A percentile compares a stretch with the other conserved stretches of the same genome.
phyloP scores from a whole-genome alignment of 352 stramenopile genomes.

The Aphanomyces euteiches region DNA sequence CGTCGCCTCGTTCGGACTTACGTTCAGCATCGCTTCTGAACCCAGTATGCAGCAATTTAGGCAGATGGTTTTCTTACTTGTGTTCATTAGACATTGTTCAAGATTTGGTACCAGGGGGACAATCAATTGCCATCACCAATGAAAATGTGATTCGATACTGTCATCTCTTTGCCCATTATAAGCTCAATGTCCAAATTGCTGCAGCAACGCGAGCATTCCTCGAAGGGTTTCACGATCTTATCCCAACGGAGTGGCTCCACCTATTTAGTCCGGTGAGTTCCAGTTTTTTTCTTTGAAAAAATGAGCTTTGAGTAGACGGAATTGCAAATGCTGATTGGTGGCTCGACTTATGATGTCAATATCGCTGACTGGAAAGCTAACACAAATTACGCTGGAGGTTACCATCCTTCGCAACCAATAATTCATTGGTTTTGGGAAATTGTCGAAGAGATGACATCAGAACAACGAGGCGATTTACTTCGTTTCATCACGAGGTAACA shows the following conservation, averaged over 20 bases:
- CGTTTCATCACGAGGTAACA: constrained; percentile 95
- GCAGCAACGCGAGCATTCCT: constrained; percentile 60
- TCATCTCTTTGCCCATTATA: constrained; percentile 94
- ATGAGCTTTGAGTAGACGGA: constrained; percentile 56
- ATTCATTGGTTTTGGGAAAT: constrained; percentile 83
- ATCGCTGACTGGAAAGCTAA: constrained; percentile 92
- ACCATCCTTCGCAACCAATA: constrained; percentile 76
- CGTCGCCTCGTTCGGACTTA: constrained; percentile 89
- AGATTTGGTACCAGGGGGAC: constrained; percentile 83
- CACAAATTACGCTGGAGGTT: constrained; percentile 92
- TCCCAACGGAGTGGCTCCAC: constrained; percentile 69
- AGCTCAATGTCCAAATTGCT: constrained; percentile 88
- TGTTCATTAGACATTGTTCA: constrained; percentile 24
- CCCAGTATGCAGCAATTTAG: constrained; percentile 3
- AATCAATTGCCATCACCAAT: constrained; percentile 87
- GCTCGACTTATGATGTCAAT: constrained; percentile 91
- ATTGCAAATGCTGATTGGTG: constrained; percentile 91
- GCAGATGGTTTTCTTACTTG: not conserved
- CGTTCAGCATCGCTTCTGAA: constrained; percentile 83
- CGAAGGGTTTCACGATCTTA: constrained; percentile 67
- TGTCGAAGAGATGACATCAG: constrained; percentile 66
- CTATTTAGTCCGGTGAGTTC: constrained; percentile 58
- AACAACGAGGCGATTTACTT: constrained; percentile 88
- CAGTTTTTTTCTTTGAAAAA: not conserved
- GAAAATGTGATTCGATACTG: constrained; percentile 95